phyloP scores from a whole-genome alignment of 106 monocot species.

The Dendrobium nobile region DNA sequence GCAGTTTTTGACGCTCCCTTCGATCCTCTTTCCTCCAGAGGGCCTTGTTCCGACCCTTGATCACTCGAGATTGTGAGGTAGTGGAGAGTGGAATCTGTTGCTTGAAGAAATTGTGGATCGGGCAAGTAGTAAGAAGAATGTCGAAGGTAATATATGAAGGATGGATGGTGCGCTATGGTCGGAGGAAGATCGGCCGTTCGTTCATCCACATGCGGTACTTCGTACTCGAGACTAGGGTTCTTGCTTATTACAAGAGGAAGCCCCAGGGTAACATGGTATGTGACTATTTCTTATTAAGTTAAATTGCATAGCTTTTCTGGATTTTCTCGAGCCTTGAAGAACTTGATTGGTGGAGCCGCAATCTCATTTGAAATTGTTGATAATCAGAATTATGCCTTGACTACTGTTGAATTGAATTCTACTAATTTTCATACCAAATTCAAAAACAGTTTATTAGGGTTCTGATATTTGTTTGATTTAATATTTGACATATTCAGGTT shows the following conservation, averaged over 20 bases:
- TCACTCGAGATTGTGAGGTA: conserved; percentile 3
- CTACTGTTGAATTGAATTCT: background rate
- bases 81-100: background rate
- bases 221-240: conserved; percentile 65
- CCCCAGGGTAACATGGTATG: conserved; percentile 67
- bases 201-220: conserved; percentile 91
- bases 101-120: background rate
- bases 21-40: background rate
- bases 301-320: background rate
- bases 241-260: conserved; percentile 90
- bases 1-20: background rate
- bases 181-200: conserved; percentile 80
- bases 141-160: conserved; percentile 70
- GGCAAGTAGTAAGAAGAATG: conserved; percentile 13
- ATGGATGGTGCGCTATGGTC: conserved; percentile 86
- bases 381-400: background rate
- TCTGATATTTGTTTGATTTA: conserved; percentile 5
- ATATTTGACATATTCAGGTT: conserved; percentile 28
- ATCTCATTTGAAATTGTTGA: background rate
- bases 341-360: background rate
- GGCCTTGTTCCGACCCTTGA: background rate
- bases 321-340: background rate
- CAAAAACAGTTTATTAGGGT: background rate
- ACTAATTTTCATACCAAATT: background rate
- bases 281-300: background rate